A percentile compares a stretch with the other conserved stretches of the same genome.
These are phyloP conservation scores for Seiridium cupressi DNA, from an alignment of 2,329 filamentous ascomycete genomes.

Conservation along the genomic window DNA sequence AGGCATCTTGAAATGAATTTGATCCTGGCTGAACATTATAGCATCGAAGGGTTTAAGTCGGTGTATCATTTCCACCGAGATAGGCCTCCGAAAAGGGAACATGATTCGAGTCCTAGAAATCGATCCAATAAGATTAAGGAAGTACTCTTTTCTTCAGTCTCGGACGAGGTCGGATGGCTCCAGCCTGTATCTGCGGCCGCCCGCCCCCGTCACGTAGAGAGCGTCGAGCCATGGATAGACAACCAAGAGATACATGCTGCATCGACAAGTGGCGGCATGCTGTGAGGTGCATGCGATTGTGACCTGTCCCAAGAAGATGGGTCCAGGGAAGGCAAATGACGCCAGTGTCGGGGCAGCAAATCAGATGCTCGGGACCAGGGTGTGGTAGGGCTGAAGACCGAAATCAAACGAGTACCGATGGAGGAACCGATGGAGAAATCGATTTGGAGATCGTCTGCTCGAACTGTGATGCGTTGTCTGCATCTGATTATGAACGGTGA, in stretches of 20 bases:
- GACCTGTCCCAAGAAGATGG: neutral
- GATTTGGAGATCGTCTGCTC: neutral
- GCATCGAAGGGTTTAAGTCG: neutral
- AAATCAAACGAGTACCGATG: neutral
- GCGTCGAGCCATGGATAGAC: neutral
- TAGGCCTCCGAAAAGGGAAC: neutral
- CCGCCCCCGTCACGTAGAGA: neutral
- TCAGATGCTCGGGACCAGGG: slow-evolving; percentile 1
- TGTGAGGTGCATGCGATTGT: neutral
- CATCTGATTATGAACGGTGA: neutral
- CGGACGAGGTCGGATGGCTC: neutral
- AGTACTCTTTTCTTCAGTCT: neutral
- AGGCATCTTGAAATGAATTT: too few species aligned
- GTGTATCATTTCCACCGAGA: slow-evolving; percentile 3
- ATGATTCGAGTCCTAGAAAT: neutral
- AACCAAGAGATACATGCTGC: neutral
- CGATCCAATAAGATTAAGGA: neutral
- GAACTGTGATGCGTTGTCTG: neutral
- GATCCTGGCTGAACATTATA: neutral
- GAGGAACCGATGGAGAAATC: neutral
- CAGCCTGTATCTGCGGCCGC: neutral
- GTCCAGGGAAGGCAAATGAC: neutral
- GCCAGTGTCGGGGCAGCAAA: neutral
- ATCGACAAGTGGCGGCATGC: neutral
- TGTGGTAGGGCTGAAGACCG: slow-evolving; percentile 2